Evolutionary conservation across 129 eudicot species (phyloP), one percentile per base, ranked within the genome.

Genomic region (Saussurea involucrata): DNA sequence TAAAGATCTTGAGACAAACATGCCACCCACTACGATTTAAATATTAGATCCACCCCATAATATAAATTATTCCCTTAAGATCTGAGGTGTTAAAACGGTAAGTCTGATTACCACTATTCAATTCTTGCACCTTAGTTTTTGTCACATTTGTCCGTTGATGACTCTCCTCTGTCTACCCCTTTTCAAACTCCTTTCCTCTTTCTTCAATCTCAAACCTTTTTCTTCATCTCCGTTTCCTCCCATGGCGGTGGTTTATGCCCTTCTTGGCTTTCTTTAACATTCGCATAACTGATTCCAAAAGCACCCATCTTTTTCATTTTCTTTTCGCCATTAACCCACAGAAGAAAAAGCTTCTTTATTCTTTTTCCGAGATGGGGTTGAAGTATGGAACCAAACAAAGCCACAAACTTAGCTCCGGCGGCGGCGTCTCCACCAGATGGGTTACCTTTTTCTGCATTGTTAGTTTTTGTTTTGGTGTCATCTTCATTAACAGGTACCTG

Each of bases 391-490:
- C 78, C 74, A 85, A 84, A 72, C 83, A 80, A 58, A 67, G 77
- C 66, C 81, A 87, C 58, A 89, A 83, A 73, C 69, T 46, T 27
- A 80, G 83, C 73, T 78, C 77, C 28, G 78, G 86, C 18, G 78
- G 53, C 33, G 93, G 93, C 18, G 79, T 84, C 7, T 82, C 94
- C 29, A 60, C 87, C 32, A 72, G 82, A 83, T 89, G 87, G 92
- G 95, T 85, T 37, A 76, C 84, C 11, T n/a, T 85, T 49, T 79
- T 91, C 63, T 89, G 95, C 95, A 71, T 89, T 80, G 87, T 66
- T 58, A 91, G 97, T 81, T 91, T 90, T 77, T 78, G 86, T 76
- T 78, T 88, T 25, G 96, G 96, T n/a, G 79, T 90, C 68, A 18
- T 86, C 76, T 86, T 90, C 53, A 79, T 90, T 46, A 88, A 90